Conservation (phyloP, 306 rosid genomes). For the Castanea mollissima region DNA sequence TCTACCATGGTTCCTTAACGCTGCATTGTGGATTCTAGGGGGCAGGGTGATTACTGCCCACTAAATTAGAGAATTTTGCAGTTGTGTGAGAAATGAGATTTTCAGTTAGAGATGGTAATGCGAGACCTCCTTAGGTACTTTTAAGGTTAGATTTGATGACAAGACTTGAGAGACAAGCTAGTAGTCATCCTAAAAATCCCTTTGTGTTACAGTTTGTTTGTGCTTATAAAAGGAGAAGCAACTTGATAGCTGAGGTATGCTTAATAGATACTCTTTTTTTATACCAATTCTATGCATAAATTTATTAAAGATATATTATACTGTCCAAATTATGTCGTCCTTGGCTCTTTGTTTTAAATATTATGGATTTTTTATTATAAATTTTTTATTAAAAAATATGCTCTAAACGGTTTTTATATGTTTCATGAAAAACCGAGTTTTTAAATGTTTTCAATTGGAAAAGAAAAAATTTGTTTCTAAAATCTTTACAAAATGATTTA, state of each 20-base stretch:
- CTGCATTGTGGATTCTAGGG: neutral
- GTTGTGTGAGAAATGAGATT: neutral
- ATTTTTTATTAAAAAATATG: too few species aligned
- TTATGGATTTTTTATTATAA: too few species aligned
- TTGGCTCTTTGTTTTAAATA: too few species aligned
- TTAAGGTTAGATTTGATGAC: neutral
- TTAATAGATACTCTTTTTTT: neutral
- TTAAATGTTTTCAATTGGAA: too few species aligned
- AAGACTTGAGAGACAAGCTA: constrained; percentile 1
- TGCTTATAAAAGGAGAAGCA: neutral
- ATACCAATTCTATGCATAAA: too few species aligned
- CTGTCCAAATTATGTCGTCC: too few species aligned
- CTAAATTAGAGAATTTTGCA: neutral
- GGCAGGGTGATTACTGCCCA: neutral
- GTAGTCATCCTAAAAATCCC: neutral
- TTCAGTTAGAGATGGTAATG: neutral
- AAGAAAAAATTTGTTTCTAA: too few species aligned
- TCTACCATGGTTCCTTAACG: neutral
- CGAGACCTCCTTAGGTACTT: neutral
- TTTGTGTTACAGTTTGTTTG: neutral
- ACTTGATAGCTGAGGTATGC: constrained; percentile 1
- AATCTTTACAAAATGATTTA: too few species aligned
- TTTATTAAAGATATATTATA: too few species aligned
- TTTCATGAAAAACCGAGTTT: too few species aligned
- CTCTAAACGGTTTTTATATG: too few species aligned